Base-by-base conservation (phyloP, 495 filamentous ascomycete species). In the Neurospora tetrasperma region DNA sequence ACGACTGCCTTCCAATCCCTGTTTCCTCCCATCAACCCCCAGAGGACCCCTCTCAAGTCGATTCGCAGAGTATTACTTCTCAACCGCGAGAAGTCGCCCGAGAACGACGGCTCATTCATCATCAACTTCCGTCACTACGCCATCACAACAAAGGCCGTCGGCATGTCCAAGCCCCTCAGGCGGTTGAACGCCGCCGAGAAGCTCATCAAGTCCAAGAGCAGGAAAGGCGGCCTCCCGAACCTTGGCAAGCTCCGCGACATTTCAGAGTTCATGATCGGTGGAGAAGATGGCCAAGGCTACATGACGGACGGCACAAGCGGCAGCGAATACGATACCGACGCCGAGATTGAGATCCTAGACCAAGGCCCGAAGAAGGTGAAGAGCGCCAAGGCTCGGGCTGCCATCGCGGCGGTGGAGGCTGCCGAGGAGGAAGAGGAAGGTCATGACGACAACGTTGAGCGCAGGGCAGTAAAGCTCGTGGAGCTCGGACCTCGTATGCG, bases 1-100 rank as follows among this genome's bases (percentile, higher is more conserved):
- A 98, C 94, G 8, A 94, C 94, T 44, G 89, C 97, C 76, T 99
- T 98, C 83, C 96, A 98, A 80, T 96, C 93, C 3, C 88, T 99
- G 43, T 98, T 99, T 79, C 95, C 96, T 23, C 93, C 94, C 3
- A 98, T 99, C 82, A 94, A 94, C 76, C 96, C 96, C 0, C 93
- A 97, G 79, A 89, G 87, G 31, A 96, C 93, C 2, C 94, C 96
- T 9, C 86, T 98, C 42, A 89, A 91, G 48, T 93, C 93, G 14
- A 97, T 98, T 78, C 91, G 91, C 71, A 90, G 96, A 75, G 91
- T 98, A 4, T 87, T 99, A 71, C 87, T 98, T 46, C 85, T 98
- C 72, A 97, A 98, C 82, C 89, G 96, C 69, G 93, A 95, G 80
- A 79, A 44, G 81, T 85, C 69, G 75, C 75, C 43, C 83, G 83